phyloP scores from a whole-genome alignment of 495 filamentous ascomycete species.

The Lasiosphaeriaceae sp. region DNA sequence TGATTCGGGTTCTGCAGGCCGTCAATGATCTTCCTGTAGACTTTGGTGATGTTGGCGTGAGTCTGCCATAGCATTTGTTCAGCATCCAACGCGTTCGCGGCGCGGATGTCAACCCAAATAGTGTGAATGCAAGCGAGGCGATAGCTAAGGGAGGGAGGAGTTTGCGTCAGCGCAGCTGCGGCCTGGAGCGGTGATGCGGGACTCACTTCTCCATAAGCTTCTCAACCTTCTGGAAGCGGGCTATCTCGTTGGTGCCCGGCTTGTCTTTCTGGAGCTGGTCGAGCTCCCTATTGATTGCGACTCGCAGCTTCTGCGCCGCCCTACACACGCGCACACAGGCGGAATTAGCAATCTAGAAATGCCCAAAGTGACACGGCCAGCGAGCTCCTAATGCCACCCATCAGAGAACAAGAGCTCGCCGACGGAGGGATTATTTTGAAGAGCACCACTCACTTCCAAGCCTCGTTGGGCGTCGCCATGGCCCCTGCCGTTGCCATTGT shows the following conservation, averaged over 20 bases:
- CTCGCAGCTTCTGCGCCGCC: slow-evolving; percentile 22
- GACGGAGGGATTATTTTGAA: too few relatives aligned
- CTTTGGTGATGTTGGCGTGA: slow-evolving; percentile 70
- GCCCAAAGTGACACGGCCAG: background rate
- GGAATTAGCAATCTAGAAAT: background rate
- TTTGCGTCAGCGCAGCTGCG: slow-evolving; percentile 14
- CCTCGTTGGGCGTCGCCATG: slow-evolving; percentile 15
- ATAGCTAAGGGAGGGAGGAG: slow-evolving; percentile 46
- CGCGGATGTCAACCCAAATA: slow-evolving; percentile 70
- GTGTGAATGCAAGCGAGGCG: slow-evolving; percentile 65
- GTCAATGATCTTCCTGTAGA: slow-evolving; percentile 61
- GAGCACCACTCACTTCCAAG: slow-evolving; percentile 24
- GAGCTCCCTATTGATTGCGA: slow-evolving; percentile 25
- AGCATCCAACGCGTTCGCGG: slow-evolving; percentile 56
- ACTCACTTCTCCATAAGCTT: slow-evolving; percentile 58
- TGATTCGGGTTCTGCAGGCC: slow-evolving; percentile 45
- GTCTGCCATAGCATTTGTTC: slow-evolving; percentile 75
- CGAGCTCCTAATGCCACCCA: background rate
- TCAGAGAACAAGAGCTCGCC: too few relatives aligned
- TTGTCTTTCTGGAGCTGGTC: slow-evolving; percentile 45
- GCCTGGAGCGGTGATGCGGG: slow-evolving; percentile 11
- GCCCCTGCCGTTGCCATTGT: slow-evolving; percentile 17
- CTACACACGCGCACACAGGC: slow-evolving; percentile 10
- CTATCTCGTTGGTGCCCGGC: slow-evolving; percentile 43
- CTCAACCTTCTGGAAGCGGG: slow-evolving; percentile 55